Evolutionary conservation across 2,329 filamentous ascomycete species (phyloP), one percentile per base, ranked within the genome.

Genomic region (Epichloe gansuensis): DNA sequence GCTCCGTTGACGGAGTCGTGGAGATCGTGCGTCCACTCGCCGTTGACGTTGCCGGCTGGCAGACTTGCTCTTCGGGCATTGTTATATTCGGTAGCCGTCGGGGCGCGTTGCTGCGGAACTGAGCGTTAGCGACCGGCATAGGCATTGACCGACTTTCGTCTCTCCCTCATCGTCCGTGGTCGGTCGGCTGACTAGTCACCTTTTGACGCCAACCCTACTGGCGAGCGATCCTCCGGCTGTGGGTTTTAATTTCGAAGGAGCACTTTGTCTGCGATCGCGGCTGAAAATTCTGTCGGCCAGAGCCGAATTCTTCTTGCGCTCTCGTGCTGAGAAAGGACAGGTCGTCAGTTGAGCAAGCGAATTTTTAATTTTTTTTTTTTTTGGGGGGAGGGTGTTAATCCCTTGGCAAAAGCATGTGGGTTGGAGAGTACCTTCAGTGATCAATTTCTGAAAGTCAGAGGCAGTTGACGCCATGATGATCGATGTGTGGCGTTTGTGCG

Each of bases 131-230:
- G 23, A 17, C 3, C 11, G 25, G 17, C 25, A 21, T 35, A 2
- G 15, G 37, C 28, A 46, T 46, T 17, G 44, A 5, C 11, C n/a
- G 15, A 34, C 9, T 13, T 15, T 44, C 7, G 17, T 25, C 7
- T 25, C 42, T 44, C 7, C 42, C 15, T 25, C 3, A 7, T 15
- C 23, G 12, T 34, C 8, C 9, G 9, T 15, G n/a, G 12, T 21
- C 17, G 17, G 17, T 17, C 28, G 34, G 45, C 31, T 13, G 21
- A 11, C 12, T 28, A 44, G n/a, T 12, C 73, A 82, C 82, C 80
- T 90, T 90, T 79, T 81, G 48, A 90, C 75, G 41, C 86, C 86
- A 54, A 86, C 82, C 65, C 86, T 79, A 67, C 83, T 86, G 52
- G 86, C 81, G 49, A 90, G 77, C 3, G 80, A 80, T 61, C 81